Evolutionary conservation across 2,329 filamentous ascomycete genomes (phyloP).

Genomic region (Apiospora pterosperma): DNA sequence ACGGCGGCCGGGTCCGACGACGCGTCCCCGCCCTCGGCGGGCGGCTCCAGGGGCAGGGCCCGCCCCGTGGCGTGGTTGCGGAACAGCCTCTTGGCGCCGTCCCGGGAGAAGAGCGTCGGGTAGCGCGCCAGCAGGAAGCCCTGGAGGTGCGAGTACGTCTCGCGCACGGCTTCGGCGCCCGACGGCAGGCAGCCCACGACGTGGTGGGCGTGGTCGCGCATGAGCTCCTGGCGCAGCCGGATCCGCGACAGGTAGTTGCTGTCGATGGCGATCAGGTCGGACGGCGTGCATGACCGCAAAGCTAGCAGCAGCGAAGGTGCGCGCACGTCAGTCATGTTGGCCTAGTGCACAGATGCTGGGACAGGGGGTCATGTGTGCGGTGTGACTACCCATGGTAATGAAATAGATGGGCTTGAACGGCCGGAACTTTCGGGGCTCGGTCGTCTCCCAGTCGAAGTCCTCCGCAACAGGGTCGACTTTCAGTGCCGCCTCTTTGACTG

Average conservation of each 20-base stretch:
- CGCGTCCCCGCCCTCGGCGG: conserved; percentile 8
- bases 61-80: conserved; percentile 36
- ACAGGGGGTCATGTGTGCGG: neutral
- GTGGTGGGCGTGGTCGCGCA: conserved; percentile 33
- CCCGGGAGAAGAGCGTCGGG: conserved; percentile 41
- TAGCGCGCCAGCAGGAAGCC: conserved; percentile 46
- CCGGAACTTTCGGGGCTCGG: conserved; percentile 36
- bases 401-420: conserved; percentile 51
- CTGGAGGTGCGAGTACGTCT: conserved; percentile 44
- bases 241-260: conserved; percentile 45
- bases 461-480: neutral
- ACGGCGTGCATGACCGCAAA: conserved; percentile 38
- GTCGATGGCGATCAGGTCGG: conserved; percentile 52
- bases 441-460: conserved; percentile 37
- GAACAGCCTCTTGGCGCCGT: conserved; percentile 22
- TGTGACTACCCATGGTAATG: conserved; percentile 51
- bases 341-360: neutral
- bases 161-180: conserved; percentile 40
- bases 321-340: neutral
- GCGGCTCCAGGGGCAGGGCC: conserved; percentile 13
- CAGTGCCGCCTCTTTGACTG: neutral
- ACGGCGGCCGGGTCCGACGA: conserved; percentile 7
- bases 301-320: conserved; percentile 24
- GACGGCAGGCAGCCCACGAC: conserved; percentile 39
- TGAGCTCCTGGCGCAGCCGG: conserved; percentile 32